A percentile compares a stretch with the other conserved stretches of the same genome.
Conservation (phyloP, 2,329 filamentous ascomycete species). For the Cordyceps javanica region DNA sequence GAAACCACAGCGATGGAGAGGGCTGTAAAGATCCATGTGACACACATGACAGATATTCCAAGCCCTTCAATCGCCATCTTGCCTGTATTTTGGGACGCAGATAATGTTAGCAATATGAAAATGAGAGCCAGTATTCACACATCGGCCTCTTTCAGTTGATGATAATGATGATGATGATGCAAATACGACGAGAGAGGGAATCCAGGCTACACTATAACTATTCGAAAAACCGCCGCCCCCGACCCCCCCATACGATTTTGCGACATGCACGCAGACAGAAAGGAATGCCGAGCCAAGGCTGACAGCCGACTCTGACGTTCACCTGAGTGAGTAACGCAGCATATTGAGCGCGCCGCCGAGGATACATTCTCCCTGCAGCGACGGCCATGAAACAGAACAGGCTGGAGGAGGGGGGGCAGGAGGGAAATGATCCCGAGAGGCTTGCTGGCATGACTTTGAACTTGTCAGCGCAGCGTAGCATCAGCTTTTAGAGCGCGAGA, state of each 20-base stretch:
- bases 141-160: background rate
- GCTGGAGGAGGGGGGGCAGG: too few species aligned
- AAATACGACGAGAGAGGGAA: background rate
- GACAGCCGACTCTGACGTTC: background rate
- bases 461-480: background rate
- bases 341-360: background rate
- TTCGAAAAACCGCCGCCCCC: background rate
- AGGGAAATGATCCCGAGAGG: background rate
- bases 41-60: background rate
- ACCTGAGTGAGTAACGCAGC: background rate
- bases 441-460: background rate
- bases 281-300: background rate
- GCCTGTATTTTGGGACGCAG: background rate
- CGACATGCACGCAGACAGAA: background rate
- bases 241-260: too few species aligned
- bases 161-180: too few species aligned
- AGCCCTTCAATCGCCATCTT: background rate
- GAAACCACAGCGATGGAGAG: background rate
- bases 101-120: background rate
- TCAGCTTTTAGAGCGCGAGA: background rate
- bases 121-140: background rate
- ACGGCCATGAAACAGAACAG: background rate
- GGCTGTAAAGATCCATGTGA: background rate
- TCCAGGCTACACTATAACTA: background rate
- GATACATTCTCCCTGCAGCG: background rate